Conservation (phyloP, 1,284 basidiomycete species). For the Leccinum solheimii region DNA sequence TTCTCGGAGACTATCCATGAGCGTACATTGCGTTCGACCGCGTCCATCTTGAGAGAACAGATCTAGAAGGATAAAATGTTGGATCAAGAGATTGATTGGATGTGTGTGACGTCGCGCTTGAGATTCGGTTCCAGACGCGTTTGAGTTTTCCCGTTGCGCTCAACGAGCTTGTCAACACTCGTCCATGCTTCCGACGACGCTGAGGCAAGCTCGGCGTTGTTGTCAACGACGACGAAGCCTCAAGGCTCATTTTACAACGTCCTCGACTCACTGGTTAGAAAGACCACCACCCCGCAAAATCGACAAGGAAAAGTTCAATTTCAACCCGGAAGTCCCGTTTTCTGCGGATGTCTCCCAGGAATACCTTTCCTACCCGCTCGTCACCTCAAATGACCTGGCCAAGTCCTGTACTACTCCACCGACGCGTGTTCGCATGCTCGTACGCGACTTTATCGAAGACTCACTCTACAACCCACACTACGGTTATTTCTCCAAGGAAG, state of each 20-base stretch:
- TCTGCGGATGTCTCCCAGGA: constrained; percentile 48
- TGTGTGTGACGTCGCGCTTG: constrained; percentile 3
- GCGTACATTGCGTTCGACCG: constrained; percentile 56
- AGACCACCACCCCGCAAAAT: constrained; percentile 8
- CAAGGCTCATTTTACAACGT: constrained; percentile 30
- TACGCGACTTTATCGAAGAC: constrained; percentile 97
- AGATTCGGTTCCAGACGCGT: neutral
- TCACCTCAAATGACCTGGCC: constrained; percentile 73
- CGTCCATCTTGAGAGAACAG: constrained; percentile 33
- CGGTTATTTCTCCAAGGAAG: constrained; percentile 94
- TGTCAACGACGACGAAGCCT: constrained; percentile 25
- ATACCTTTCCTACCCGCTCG: constrained; percentile 58
- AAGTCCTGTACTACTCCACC: constrained; percentile 62
- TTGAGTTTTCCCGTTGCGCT: constrained; percentile 7
- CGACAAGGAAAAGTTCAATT: constrained; percentile 63
- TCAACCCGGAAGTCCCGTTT: constrained; percentile 56
- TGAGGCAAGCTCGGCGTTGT: constrained; percentile 19
- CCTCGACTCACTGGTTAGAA: constrained; percentile 16
- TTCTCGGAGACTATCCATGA: constrained; percentile 72
- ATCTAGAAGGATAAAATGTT: neutral
- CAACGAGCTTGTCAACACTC: neutral
- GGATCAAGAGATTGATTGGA: constrained; percentile 15
- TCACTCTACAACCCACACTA: constrained; percentile 96
- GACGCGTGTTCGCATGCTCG: constrained; percentile 87
- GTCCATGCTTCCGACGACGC: constrained; percentile 25